Base-by-base conservation (phyloP, 2,329 filamentous ascomycete genomes). In the Monosporascus cannonballus region DNA sequence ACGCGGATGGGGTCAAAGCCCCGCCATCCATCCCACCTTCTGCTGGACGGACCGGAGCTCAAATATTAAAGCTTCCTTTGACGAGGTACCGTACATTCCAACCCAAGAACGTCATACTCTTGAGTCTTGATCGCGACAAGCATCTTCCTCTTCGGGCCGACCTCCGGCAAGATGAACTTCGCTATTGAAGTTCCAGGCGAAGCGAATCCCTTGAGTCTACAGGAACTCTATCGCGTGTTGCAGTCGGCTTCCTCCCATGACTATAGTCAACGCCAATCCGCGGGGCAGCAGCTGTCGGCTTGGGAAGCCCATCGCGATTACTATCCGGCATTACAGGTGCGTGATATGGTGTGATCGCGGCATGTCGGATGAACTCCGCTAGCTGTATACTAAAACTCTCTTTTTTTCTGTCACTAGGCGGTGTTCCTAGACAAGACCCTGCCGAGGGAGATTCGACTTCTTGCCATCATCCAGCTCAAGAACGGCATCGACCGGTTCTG, bases 401-500 rank as follows among this genome's bases (percentile, higher is more conserved):
- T 48, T 18, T 6, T 38, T 24, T 39, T 30, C 9, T 42, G 34
- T 64, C 30, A 34, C 30, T 34, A 95, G 86, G 80, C 86, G 61
- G 81, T 90, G 37, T 96, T 92, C 67, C 79, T 96, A 57, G 89
- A 96, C 72, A 84, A 84, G 56, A 83, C 84, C 2, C 75, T 95
- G 1, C 88, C 90, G 1, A 72, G 83, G 53, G 86, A 95, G 63
- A 81, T 93, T 50, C 88, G 94, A 56, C 91, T 96, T 64, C 84
- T 96, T 11, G 89, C 93, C 51, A 84, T 97, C 53, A 96, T 97
- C 60, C 89, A 96, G 67, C 79, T 99, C 51, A 97, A 97, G 69
- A 96, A 97, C 69, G 94, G 92, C 51, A 92, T 97, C 70, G 93
- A 97, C 68, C 91, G 87, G 67, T 90, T 91, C 70, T 99, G 94